Conservation (phyloP, 306 rosid genomes). For the Vigna reflexopilosa region DNA sequence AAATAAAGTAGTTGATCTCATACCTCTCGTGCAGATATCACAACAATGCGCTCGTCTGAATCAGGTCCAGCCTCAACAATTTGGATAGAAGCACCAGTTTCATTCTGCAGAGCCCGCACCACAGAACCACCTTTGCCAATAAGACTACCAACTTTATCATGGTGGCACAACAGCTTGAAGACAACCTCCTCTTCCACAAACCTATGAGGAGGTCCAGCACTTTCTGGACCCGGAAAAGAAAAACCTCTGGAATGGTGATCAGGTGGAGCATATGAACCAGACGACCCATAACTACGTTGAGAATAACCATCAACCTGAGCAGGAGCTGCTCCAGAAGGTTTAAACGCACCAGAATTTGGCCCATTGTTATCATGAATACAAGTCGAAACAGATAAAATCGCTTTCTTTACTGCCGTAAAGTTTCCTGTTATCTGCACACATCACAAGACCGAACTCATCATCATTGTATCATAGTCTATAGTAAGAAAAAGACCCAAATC, state of each 20-base stretch:
- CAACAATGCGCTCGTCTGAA: constrained; percentile 78
- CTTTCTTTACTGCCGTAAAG: constrained; percentile 73
- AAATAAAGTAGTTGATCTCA: constrained; percentile 36
- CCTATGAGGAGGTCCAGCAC: constrained; percentile 59
- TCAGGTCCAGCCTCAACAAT: constrained; percentile 75
- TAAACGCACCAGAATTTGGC: constrained; percentile 55
- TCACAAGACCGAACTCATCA: constrained; percentile 36
- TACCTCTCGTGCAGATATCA: constrained; percentile 89
- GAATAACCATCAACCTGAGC: constrained; percentile 59
- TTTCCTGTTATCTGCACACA: constrained; percentile 74
- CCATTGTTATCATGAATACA: constrained; percentile 69
- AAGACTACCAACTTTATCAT: constrained; percentile 88
- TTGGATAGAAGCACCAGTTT: constrained; percentile 89
- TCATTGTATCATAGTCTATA: background rate
- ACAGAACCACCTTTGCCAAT: constrained; percentile 91
- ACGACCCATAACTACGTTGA: constrained; percentile 52
- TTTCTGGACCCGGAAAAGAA: constrained; percentile 66
- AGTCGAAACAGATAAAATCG: constrained; percentile 69
- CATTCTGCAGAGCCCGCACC: constrained; percentile 76
- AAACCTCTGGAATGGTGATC: constrained; percentile 69
- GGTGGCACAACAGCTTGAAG: constrained; percentile 80
- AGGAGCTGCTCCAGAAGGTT: constrained; percentile 51
- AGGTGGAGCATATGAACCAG: constrained; percentile 50
- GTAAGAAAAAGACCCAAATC: too few relatives aligned
- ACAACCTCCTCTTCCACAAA: constrained; percentile 82